phyloP scores from a whole-genome alignment of 192 early-diverging fungal genomes.

The Rhizophagus sp. region DNA sequence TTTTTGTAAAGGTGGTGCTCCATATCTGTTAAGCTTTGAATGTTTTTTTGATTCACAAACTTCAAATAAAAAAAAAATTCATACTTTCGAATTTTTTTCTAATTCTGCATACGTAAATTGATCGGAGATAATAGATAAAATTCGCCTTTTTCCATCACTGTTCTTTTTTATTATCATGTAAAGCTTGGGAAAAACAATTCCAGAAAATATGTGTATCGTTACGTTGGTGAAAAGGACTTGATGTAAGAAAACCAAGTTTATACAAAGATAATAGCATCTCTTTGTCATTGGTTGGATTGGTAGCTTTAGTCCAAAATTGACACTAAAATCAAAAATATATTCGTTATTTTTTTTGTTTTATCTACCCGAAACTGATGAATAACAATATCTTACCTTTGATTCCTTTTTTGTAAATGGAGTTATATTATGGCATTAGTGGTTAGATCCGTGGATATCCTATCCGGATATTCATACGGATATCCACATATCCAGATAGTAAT shows the following conservation, averaged over 20 bases:
- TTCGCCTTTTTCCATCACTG: background rate
- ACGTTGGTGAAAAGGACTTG: too few species aligned
- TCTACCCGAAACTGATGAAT: background rate
- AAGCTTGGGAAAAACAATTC: background rate
- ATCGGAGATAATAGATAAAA: conserved; percentile 13
- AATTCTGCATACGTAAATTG: conserved; percentile 1
- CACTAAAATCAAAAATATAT: background rate
- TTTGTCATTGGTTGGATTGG: background rate
- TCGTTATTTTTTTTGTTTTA: background rate
- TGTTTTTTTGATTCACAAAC: background rate
- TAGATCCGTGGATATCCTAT: too few species aligned
- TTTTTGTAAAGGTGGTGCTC: background rate
- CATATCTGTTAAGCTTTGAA: background rate
- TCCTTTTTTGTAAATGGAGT: background rate
- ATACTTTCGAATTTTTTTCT: background rate
- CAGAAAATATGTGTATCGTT: background rate
- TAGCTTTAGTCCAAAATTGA: background rate
- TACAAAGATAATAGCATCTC: background rate
- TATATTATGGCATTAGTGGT: background rate
- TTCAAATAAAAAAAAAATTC: too few species aligned
- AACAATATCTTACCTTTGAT: background rate
- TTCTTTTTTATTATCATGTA: background rate
- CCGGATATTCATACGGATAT: too few species aligned
- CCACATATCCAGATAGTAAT: too few species aligned
- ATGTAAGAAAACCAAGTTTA: background rate